These are phyloP conservation scores for Bacidia rubella DNA, from an alignment of 495 filamentous ascomycete species.

Conservation along the genomic window DNA sequence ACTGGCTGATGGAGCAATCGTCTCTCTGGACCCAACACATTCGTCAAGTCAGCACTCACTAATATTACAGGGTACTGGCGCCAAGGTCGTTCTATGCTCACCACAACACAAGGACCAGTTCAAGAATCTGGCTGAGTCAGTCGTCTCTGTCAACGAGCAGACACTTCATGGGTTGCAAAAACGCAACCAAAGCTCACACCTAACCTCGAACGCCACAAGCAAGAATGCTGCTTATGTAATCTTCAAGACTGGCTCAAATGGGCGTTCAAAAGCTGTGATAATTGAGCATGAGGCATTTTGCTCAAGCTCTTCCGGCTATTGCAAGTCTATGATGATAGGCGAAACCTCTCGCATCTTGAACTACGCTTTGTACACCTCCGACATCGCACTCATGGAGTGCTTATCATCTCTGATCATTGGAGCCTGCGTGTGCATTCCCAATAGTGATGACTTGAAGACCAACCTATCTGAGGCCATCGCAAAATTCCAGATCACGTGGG, in stretches of 20 bases:
- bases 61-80: slow-evolving; percentile 31
- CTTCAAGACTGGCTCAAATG: slow-evolving; percentile 55
- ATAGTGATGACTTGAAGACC: slow-evolving; percentile 40
- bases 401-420: slow-evolving; percentile 40
- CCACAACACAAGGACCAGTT: slow-evolving; percentile 12
- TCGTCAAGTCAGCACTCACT: slow-evolving; percentile 21
- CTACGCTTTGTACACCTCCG: slow-evolving; percentile 42
- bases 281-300: slow-evolving; percentile 35
- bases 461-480: slow-evolving; percentile 36
- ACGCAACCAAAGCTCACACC: slow-evolving; percentile 9
- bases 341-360: slow-evolving; percentile 34
- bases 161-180: background rate
- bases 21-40: slow-evolving; percentile 37
- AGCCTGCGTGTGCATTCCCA: slow-evolving; percentile 48
- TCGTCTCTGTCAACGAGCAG: slow-evolving; percentile 6
- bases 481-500: slow-evolving; percentile 35
- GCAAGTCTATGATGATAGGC: slow-evolving; percentile 25
- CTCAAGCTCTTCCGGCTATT: slow-evolving; percentile 34
- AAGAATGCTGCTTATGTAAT: slow-evolving; percentile 71
- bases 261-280: slow-evolving; percentile 41
- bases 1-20: slow-evolving; percentile 39
- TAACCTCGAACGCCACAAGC: slow-evolving; percentile 6
- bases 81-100: slow-evolving; percentile 34
- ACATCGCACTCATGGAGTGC: slow-evolving; percentile 38
- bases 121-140: slow-evolving; percentile 1